Percentiles rank a stretch among this genome's conserved stretches.
Conservation (phyloP, 176 grass and related monocot genomes). For the Eragrostis nindensis region DNA sequence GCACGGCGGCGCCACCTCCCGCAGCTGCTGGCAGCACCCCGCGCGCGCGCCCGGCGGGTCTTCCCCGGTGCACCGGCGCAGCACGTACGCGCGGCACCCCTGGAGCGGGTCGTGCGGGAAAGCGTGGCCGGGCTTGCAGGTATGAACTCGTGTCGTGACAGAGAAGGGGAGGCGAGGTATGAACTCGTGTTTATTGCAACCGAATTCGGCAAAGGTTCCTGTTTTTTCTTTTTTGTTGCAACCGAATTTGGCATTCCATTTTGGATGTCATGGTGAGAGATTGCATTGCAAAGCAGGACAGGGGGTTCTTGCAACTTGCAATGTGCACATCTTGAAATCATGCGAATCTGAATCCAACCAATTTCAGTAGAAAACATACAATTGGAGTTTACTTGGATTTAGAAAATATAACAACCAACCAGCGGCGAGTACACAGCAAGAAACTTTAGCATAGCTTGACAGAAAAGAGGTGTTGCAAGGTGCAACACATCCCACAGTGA, state of each 20-base stretch:
- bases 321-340: not conserved
- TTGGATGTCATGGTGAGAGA: not conserved
- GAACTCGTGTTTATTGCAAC: not conserved
- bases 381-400: no score
- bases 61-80: not conserved
- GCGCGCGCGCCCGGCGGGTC: not conserved
- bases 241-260: not conserved
- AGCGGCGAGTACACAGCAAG: no score
- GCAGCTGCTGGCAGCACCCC: conserved; percentile 2
- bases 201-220: not conserved
- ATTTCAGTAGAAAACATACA: no score
- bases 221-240: not conserved
- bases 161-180: not conserved
- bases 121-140: not conserved
- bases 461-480: no score
- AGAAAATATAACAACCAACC: no score
- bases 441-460: no score
- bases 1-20: not conserved
- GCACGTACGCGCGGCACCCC: not conserved
- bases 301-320: not conserved
- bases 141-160: not conserved
- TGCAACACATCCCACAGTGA: no score
- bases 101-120: not conserved
- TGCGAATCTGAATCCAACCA: not conserved
- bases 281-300: not conserved